These are phyloP conservation scores for Dichotomopilus funicola DNA, from an alignment of 2,329 filamentous ascomycete species.

Conservation along the genomic window DNA sequence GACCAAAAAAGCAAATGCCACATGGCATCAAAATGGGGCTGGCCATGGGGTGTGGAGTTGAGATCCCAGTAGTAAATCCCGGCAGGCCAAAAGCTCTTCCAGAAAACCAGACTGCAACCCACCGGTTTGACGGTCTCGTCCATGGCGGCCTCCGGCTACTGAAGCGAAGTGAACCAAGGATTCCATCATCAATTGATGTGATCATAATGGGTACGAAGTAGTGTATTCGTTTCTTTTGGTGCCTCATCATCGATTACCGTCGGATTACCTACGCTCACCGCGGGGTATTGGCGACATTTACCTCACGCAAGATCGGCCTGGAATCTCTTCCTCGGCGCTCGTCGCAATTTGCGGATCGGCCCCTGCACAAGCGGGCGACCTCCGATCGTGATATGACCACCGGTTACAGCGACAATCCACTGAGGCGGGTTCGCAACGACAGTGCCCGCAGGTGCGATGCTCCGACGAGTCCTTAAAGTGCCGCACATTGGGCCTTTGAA, in stretches of 20 bases:
- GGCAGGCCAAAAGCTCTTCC: slow-evolving; percentile 6
- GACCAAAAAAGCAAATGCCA: slow-evolving; percentile 4
- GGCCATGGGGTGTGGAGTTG: neutral
- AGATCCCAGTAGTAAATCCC: slow-evolving; percentile 21
- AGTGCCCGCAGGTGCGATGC: neutral
- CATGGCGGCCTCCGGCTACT: neutral
- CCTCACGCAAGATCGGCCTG: neutral
- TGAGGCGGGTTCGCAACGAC: neutral
- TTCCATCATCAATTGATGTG: too few relatives aligned
- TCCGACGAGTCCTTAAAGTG: too few relatives aligned
- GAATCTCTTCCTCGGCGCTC: neutral
- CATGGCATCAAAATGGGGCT: neutral
- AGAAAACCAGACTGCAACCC: slow-evolving; percentile 8
- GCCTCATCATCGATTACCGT: neutral
- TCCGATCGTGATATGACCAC: neutral
- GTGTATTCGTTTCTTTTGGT: too few relatives aligned
- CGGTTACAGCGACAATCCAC: neutral
- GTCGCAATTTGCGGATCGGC: slow-evolving; percentile 10
- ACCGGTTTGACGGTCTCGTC: neutral
- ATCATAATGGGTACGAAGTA: too few relatives aligned
- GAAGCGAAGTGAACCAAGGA: neutral
- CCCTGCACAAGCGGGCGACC: slow-evolving; percentile 2
- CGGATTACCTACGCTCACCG: neutral
- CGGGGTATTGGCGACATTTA: neutral
- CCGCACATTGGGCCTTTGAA: too few relatives aligned